Percentiles rank a stretch among this genome's conserved stretches.
phyloP scores from a whole-genome alignment of 2,329 filamentous ascomycete species.

The Beauveria australis region DNA sequence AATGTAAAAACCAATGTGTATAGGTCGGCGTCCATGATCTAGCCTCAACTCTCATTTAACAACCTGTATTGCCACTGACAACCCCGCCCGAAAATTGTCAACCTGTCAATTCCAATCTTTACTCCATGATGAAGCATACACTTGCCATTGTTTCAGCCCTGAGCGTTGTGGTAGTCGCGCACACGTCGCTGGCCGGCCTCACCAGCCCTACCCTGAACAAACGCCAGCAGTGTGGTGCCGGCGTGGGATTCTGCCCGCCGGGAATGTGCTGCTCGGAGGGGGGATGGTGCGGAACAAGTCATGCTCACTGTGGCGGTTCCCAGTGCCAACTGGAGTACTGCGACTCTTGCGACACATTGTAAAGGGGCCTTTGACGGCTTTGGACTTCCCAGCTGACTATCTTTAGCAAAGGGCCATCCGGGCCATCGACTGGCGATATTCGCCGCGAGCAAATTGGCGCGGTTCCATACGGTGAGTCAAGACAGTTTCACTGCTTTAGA shows the following conservation, averaged over 20 bases:
- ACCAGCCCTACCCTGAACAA: neutral
- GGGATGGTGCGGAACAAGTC: slow-evolving; percentile 29
- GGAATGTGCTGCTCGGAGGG: slow-evolving; percentile 29
- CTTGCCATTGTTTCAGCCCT: neutral
- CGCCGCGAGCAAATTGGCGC: slow-evolving; percentile 24
- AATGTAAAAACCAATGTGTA: too few relatives aligned
- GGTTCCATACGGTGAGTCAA: slow-evolving; percentile 29
- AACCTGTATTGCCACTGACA: neutral
- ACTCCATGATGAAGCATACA: neutral
- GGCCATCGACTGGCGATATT: slow-evolving; percentile 23
- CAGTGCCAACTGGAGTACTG: slow-evolving; percentile 32
- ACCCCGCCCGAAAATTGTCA: too few relatives aligned
- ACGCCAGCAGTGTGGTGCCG: slow-evolving; percentile 23
- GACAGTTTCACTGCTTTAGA: neutral
- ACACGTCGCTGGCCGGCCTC: neutral
- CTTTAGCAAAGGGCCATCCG: slow-evolving; percentile 18
- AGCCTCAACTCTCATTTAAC: too few relatives aligned
- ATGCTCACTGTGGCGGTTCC: slow-evolving; percentile 28
- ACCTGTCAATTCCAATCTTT: too few relatives aligned
- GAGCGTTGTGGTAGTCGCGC: neutral
- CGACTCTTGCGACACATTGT: slow-evolving; percentile 34
- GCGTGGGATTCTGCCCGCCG: slow-evolving; percentile 25
- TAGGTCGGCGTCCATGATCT: too few relatives aligned
- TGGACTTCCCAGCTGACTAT: neutral
- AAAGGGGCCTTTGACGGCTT: slow-evolving; percentile 13